These are phyloP conservation scores for Capsicum rhomboideum DNA, from an alignment of 257 asterid species.

Conservation along the genomic window DNA sequence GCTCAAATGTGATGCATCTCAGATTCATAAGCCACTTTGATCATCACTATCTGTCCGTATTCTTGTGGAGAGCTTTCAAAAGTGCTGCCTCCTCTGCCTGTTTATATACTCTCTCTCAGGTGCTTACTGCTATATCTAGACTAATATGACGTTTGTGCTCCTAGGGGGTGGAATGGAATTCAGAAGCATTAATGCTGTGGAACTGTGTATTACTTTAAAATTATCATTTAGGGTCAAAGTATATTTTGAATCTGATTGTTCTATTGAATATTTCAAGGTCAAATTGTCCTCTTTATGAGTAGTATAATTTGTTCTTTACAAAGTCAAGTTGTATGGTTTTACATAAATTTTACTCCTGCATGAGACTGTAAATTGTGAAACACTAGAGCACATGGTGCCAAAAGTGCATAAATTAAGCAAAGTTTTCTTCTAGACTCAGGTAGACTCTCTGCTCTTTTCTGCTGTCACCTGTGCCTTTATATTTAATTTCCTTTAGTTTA, in stretches of 20 bases:
- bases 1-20: neutral
- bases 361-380: neutral
- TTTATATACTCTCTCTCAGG: neutral
- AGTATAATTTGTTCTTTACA: neutral
- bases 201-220: too few species aligned
- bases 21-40: neutral
- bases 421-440: neutral
- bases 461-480: neutral
- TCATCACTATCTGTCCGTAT: constrained; percentile 8
- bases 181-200: neutral
- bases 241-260: neutral
- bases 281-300: neutral
- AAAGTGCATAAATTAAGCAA: neutral
- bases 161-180: neutral
- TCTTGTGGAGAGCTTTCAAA: constrained; percentile 4
- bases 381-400: neutral
- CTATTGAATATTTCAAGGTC: neutral
- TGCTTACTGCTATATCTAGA: neutral
- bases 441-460: neutral
- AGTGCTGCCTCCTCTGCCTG: constrained; percentile 10
- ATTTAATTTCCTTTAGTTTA: neutral
- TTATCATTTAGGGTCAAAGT: neutral
- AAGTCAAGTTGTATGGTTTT: neutral
- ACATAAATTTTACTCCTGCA: neutral
- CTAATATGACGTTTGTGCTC: neutral